Conservation (phyloP, 495 filamentous ascomycete genomes). For the Penicillium angulare region DNA sequence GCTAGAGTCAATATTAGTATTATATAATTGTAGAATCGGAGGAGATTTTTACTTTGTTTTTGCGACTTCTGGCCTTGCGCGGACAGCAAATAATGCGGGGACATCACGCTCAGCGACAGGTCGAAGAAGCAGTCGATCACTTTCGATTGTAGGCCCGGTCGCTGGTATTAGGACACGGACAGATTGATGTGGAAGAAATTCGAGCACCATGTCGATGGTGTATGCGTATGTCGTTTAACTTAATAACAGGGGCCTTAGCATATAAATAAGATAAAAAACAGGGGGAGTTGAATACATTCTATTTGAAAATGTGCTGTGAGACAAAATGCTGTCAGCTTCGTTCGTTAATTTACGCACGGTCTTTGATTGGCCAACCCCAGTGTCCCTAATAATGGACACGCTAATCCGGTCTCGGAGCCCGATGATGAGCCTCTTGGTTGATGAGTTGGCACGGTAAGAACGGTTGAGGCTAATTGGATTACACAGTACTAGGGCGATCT, state of each 20-base stretch:
- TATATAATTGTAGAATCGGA: not conserved
- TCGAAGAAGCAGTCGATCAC: conserved; percentile 19
- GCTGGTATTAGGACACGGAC: conserved; percentile 12
- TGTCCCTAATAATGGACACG: no score
- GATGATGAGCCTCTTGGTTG: not conserved
- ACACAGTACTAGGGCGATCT: no score
- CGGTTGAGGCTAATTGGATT: no score
- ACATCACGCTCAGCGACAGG: conserved; percentile 15
- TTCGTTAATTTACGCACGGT: no score
- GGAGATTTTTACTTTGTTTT: conserved; percentile 15
- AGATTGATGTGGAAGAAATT: conserved; percentile 9
- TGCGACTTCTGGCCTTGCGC: conserved; percentile 18
- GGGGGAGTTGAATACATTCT: no score
- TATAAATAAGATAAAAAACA: no score
- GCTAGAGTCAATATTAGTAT: conserved; percentile 7
- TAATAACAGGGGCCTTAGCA: no score
- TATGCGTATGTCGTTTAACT: no score
- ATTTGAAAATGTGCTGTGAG: no score
- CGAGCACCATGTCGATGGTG: not conserved
- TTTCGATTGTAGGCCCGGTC: conserved; percentile 14
- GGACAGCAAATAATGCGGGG: conserved; percentile 17
- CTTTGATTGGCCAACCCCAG: no score
- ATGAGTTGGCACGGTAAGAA: no score
- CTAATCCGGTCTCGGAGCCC: conserved; percentile 10
- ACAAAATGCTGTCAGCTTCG: no score